phyloP scores from a whole-genome alignment of 1,284 basidiomycete species.

The Cryptococcus sp. region DNA sequence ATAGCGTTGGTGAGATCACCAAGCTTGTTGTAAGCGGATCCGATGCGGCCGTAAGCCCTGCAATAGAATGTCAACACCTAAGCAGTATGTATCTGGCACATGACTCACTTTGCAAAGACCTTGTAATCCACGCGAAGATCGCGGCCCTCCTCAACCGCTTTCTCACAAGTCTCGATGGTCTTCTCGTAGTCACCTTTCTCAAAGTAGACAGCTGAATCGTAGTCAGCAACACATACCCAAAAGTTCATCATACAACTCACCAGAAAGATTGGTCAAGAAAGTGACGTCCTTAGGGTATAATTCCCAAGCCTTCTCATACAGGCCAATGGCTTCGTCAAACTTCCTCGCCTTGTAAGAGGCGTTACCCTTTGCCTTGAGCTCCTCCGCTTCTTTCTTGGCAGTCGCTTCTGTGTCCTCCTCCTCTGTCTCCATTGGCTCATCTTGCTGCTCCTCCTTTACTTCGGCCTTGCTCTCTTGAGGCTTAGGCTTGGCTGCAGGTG shows the following conservation, averaged over 20 bases:
- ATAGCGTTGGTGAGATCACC: constrained; percentile 75
- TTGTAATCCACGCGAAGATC: constrained; percentile 61
- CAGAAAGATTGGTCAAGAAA: constrained; percentile 85
- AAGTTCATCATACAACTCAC: constrained; percentile 54
- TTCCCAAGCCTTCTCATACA: constrained; percentile 89
- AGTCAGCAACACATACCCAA: constrained; percentile 2
- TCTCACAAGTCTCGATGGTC: constrained; percentile 87
- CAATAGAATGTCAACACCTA: constrained; percentile 3
- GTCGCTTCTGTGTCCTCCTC: constrained; percentile 68
- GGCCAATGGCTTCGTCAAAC: constrained; percentile 69
- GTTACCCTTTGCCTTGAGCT: constrained; percentile 74
- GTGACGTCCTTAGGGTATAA: constrained; percentile 89
- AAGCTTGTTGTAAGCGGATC: constrained; percentile 81
- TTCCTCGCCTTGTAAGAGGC: constrained; percentile 83
- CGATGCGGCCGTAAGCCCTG: constrained; percentile 87
- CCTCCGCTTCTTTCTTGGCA: constrained; percentile 72
- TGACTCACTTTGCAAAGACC: constrained; percentile 58
- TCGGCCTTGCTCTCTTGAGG: constrained; percentile 54
- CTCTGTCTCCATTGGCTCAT: constrained; percentile 61
- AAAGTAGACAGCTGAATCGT: constrained; percentile 76
- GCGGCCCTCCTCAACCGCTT: constrained; percentile 92
- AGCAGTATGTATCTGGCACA: neutral
- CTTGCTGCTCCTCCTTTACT: constrained; percentile 47
- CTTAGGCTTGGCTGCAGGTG: constrained; percentile 42
- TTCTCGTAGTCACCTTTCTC: constrained; percentile 90